A percentile compares a stretch with the other conserved stretches of the same genome.
Evolutionary conservation across 169 alveolate species (phyloP).

Genomic region (Eimeria zaria): DNA sequence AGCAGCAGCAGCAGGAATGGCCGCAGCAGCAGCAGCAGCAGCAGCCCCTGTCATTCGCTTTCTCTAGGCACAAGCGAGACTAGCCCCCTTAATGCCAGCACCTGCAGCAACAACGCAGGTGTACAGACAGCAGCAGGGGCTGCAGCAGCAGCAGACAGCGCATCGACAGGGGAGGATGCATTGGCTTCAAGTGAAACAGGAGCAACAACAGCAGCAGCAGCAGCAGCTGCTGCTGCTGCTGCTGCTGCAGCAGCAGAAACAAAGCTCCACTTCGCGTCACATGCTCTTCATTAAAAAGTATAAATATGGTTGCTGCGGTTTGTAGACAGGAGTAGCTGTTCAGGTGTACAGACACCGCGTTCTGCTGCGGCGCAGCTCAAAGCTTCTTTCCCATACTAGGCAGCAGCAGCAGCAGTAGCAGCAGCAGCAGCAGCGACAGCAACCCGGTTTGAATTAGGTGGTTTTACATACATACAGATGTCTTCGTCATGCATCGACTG

Average conservation of each 20-base stretch:
- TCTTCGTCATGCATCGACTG: background rate
- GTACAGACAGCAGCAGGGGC: background rate
- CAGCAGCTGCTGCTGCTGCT: too few species aligned
- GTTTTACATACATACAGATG: background rate
- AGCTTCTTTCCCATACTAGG: background rate
- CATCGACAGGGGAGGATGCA: background rate
- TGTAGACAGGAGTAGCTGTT: background rate
- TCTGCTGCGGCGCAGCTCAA: slow-evolving; percentile 21
- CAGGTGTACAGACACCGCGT: slow-evolving; percentile 70
- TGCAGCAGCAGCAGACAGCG: background rate
- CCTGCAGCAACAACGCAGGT: slow-evolving; percentile 59
- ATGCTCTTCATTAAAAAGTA: slow-evolving; percentile 24
- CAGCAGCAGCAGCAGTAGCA: too few species aligned
- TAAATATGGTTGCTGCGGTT: background rate
- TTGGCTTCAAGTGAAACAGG: slow-evolving; percentile 10
- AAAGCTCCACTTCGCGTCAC: slow-evolving; percentile 50
- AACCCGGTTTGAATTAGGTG: slow-evolving; percentile 30
- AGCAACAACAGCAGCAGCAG: background rate
- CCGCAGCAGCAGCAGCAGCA: slow-evolving; percentile 65
- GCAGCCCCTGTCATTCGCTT: slow-evolving; percentile 49
- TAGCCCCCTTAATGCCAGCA: slow-evolving; percentile 7
- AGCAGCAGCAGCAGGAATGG: slow-evolving; percentile 68
- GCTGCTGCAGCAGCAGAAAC: too few species aligned
- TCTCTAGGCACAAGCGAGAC: slow-evolving; percentile 28
- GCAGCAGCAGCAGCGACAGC: slow-evolving; percentile 53